These are phyloP conservation scores for Alopecurus myosuroides DNA, from an alignment of 176 grass and related monocot genomes.

Conservation along the genomic window DNA sequence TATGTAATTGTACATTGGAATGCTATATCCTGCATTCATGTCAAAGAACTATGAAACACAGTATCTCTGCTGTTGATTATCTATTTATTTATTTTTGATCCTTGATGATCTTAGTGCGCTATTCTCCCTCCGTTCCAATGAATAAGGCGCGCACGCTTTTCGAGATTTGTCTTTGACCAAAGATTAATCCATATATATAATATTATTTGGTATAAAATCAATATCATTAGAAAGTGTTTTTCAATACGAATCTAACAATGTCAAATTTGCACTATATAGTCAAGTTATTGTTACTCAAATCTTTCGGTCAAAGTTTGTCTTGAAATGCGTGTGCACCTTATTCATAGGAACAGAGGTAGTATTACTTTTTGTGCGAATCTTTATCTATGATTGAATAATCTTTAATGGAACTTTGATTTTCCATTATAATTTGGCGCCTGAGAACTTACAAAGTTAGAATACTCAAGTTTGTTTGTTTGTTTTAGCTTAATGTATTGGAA, in stretches of 20 bases:
- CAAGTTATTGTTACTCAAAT: too few relatives aligned
- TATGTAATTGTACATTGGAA: not conserved
- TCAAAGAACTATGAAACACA: not conserved
- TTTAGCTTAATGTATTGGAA: slow-evolving; percentile 8
- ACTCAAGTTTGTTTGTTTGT: not conserved
- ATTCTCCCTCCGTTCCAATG: too few relatives aligned
- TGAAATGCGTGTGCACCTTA: too few relatives aligned
- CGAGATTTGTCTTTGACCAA: too few relatives aligned
- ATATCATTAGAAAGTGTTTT: too few relatives aligned
- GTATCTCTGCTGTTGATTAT: slow-evolving; percentile 2
- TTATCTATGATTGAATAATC: not conserved
- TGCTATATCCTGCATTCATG: not conserved
- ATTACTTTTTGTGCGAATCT: not conserved
- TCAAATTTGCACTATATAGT: too few relatives aligned
- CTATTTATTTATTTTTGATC: not conserved
- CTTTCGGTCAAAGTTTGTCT: too few relatives aligned
- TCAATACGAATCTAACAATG: too few relatives aligned
- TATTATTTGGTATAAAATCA: too few relatives aligned
- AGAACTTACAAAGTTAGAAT: not conserved
- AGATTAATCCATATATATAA: too few relatives aligned
- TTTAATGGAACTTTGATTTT: not conserved
- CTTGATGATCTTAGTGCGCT: not conserved
- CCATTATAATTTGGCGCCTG: not conserved
- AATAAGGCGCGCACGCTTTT: too few relatives aligned
- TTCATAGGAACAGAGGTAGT: too few relatives aligned